Evolutionary conservation across 2,329 filamentous ascomycete genomes (phyloP), one percentile per base, ranked within the genome.

Genomic region (Calonectria hawksworthii): DNA sequence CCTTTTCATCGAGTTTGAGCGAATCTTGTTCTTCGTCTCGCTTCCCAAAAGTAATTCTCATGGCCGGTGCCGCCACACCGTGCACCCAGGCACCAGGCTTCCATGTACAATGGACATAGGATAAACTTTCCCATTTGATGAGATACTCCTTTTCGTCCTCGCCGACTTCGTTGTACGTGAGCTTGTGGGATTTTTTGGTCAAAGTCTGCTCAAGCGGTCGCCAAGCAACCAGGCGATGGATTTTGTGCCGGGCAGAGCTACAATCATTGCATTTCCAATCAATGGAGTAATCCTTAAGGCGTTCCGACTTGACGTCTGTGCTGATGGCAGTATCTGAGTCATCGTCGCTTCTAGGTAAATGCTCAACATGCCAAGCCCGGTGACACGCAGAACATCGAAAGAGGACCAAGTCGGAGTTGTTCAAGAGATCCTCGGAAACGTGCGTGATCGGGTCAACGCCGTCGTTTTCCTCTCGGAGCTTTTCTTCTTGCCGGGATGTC

Each of bases 71-170:
- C 21, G 91, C 90, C 13, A 94, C 89, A 8, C 96, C 95, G 88
- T 92, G 96, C 0, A 98, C 90, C 97, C 97, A 99, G 21, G 94
- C 90, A 16, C 96, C 97, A 13, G 95, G 92, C 89, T 95, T 94
- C 97, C 98, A 99, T 9, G 88, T 89, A 68, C 94, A 95, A 77
- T 95, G 93, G 76, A 93, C 94, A 81, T 98, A 98, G 0, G 96
- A 98, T 71, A 91, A 89, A 0, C 89, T 88, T 56, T 94, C 92
- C 95, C 96, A 99, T 83, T 97, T 98, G 79, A 99, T 87, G 3
- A 99, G 90, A 81, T 99, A 99, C 79, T 98, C 95, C 77, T 96
- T 96, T n/a, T 94, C 89, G 70, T 95, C 94, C 41, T 88, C 86
- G 14, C 64, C 65, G 38, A 85, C 64, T 81, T 97, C 94, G 14